These are phyloP conservation scores for Hypoxylon sp. DNA, from an alignment of 2,329 filamentous ascomycete species.

Conservation along the genomic window DNA sequence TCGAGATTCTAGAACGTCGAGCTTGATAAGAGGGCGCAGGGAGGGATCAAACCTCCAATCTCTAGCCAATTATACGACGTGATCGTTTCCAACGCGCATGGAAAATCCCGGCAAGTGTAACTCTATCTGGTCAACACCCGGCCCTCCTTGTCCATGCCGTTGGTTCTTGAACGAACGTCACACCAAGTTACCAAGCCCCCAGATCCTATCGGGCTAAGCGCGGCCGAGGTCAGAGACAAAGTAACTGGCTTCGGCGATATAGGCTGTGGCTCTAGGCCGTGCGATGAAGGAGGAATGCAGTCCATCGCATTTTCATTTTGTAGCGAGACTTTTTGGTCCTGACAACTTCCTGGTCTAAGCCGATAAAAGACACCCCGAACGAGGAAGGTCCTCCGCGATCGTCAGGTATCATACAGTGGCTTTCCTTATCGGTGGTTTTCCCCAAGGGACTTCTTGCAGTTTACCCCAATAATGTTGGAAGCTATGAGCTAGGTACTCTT, in stretches of 20 bases:
- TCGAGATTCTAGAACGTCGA: constrained; percentile 28
- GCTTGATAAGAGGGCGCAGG: constrained; percentile 20
- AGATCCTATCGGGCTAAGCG: background rate
- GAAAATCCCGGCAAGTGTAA: constrained; percentile 8
- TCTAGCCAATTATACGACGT: constrained; percentile 14
- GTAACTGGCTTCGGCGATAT: constrained; percentile 25
- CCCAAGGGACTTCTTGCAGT: background rate
- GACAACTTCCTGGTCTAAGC: constrained; percentile 1
- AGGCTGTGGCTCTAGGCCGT: constrained; percentile 16
- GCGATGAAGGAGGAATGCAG: background rate
- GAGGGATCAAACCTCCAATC: background rate
- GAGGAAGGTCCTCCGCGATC: constrained; percentile 29
- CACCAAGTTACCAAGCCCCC: background rate
- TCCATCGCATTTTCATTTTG: constrained; percentile 23
- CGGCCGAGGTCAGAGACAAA: background rate
- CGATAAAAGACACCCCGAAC: constrained; percentile 36
- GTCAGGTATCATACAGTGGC: background rate
- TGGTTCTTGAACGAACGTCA: constrained; percentile 10
- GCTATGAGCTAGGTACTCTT: too few species aligned
- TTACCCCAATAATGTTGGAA: too few species aligned
- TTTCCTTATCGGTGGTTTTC: constrained; percentile 8
- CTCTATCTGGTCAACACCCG: constrained; percentile 7
- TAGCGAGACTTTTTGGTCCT: constrained; percentile 13
- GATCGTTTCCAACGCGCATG: constrained; percentile 2
- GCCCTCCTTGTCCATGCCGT: constrained; percentile 2